Evolutionary conservation across 805 yeast species (phyloP).

Genomic region (Teunomyces aglyptinius): DNA sequence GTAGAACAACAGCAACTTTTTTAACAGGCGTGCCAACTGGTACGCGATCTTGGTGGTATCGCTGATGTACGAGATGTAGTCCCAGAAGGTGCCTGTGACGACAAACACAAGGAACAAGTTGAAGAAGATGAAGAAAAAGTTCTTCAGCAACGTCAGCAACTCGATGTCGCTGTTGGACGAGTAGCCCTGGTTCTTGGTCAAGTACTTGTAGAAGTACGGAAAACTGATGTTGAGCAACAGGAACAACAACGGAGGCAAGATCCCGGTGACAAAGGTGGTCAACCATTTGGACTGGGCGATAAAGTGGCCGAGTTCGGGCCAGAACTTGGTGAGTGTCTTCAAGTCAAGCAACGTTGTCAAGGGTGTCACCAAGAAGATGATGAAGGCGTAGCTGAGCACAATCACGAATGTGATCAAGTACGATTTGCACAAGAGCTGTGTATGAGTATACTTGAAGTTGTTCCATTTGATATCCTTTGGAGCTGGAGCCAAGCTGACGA

Average conservation of each 20-base stretch:
- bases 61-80: conserved; percentile 54
- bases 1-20: conserved; percentile 51
- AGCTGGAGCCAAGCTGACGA: conserved; percentile 46
- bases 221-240: conserved; percentile 50
- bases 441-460: conserved; percentile 43
- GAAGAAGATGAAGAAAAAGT: conserved; percentile 59
- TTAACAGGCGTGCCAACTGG: conserved; percentile 51
- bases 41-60: conserved; percentile 61
- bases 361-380: conserved; percentile 55
- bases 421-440: conserved; percentile 35
- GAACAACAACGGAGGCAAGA: conserved; percentile 60
- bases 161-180: conserved; percentile 59
- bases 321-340: conserved; percentile 52
- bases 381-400: conserved; percentile 48
- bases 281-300: conserved; percentile 50
- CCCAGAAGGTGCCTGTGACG: conserved; percentile 60
- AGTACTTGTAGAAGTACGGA: conserved; percentile 54
- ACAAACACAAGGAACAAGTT: conserved; percentile 61
- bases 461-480: conserved; percentile 47
- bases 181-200: conserved; percentile 52
- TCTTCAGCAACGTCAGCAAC: conserved; percentile 54
- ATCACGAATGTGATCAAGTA: conserved; percentile 44
- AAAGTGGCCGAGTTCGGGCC: conserved; percentile 59
- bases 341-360: conserved; percentile 57
- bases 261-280: conserved; percentile 58